Percentiles rank a stretch among this genome's conserved stretches.
These are phyloP conservation scores for Pythium aquatile DNA, from an alignment of 352 stramenopile genomes.

Conservation along the genomic window DNA sequence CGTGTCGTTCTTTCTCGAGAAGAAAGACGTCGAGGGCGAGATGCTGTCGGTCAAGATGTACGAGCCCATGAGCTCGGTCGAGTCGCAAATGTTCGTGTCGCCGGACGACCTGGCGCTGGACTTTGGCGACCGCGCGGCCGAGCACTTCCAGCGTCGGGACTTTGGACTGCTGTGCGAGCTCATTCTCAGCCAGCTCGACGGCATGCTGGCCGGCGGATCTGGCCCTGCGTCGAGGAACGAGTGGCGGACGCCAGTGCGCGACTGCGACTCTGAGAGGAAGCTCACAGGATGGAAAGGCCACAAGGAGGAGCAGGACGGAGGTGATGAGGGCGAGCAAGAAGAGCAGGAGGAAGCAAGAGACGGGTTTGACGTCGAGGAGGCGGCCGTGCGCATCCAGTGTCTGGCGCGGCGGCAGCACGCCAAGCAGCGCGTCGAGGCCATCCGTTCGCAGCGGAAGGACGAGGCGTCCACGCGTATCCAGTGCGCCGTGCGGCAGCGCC, in stretches of 20 bases:
- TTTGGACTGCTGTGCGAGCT: conserved; percentile 60
- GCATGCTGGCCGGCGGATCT: conserved; percentile 40
- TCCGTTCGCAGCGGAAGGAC: conserved; percentile 18
- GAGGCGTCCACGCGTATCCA: conserved; percentile 47
- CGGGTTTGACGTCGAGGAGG: conserved; percentile 16
- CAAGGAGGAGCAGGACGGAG: not conserved
- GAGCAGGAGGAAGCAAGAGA: not conserved
- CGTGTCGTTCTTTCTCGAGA: conserved; percentile 75
- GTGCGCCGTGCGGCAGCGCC: conserved; percentile 39
- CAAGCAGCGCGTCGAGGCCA: conserved; percentile 17
- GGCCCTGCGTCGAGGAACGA: conserved; percentile 4
- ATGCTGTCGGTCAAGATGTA: conserved; percentile 73
- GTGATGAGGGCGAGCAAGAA: not conserved
- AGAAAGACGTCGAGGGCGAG: conserved; percentile 18
- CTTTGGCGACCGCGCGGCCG: conserved; percentile 44
- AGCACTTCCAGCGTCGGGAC: conserved; percentile 43
- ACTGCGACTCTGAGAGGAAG: not conserved
- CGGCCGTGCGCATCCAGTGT: conserved; percentile 37
- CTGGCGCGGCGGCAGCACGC: conserved; percentile 35
- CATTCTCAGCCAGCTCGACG: conserved; percentile 56
- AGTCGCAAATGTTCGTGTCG: conserved; percentile 67
- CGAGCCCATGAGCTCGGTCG: conserved; percentile 73
- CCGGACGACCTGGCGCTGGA: conserved; percentile 51
- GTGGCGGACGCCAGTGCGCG: not conserved
- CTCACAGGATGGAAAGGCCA: not conserved